Conservation (phyloP, 2,329 filamentous ascomycete species). For the Pseudocercospora fuligena region DNA sequence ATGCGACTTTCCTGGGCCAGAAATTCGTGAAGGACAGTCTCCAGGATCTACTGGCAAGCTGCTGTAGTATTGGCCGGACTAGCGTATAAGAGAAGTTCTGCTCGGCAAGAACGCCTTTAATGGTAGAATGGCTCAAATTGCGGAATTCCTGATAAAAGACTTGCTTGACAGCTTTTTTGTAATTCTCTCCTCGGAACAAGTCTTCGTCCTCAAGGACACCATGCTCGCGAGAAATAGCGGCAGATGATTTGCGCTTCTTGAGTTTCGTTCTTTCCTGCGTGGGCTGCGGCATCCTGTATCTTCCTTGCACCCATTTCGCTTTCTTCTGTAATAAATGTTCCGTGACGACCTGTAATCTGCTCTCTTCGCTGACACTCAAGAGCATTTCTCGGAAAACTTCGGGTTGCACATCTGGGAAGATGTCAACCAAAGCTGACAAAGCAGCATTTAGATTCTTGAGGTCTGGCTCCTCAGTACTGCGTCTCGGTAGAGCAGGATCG, state of each 20-base stretch:
- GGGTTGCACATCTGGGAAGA: conserved; percentile 81
- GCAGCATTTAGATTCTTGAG: conserved; percentile 72
- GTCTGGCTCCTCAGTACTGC: conserved; percentile 56
- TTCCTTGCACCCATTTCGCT: conserved; percentile 71
- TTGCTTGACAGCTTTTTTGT: conserved; percentile 70
- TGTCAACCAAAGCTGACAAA: conserved; percentile 69
- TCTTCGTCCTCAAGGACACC: conserved; percentile 61
- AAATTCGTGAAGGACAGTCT: conserved; percentile 73
- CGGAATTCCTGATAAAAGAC: conserved; percentile 77
- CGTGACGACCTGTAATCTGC: conserved; percentile 75
- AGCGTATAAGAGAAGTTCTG: conserved; percentile 78
- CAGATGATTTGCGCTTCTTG: background rate
- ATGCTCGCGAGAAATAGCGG: background rate
- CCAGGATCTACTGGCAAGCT: conserved; percentile 75
- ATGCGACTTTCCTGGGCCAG: conserved; percentile 67
- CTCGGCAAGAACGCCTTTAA: conserved; percentile 79
- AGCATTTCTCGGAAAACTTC: conserved; percentile 86
- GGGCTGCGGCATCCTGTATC: conserved; percentile 48
- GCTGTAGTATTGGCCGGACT: conserved; percentile 70
- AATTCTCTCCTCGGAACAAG: conserved; percentile 68
- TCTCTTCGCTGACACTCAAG: conserved; percentile 73
- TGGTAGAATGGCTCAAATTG: conserved; percentile 72
- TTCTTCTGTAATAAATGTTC: conserved; percentile 76
- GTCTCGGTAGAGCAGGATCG: conserved; percentile 29
- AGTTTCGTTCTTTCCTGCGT: background rate